Evolutionary conservation across 352 stramenopile species (phyloP).

Genomic region (Pythium chondricola): DNA sequence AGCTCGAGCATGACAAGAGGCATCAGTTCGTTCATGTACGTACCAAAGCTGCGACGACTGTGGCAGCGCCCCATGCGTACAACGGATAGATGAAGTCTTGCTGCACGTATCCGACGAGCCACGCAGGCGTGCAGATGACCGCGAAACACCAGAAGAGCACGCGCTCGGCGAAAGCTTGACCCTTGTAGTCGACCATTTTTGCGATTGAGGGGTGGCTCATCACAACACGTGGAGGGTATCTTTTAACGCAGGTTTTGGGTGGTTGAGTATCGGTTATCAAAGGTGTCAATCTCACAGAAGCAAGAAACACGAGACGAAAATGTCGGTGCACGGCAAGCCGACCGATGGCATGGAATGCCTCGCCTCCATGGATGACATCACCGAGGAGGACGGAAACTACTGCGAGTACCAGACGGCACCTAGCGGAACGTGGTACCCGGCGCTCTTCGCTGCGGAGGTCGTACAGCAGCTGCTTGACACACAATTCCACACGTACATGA

Average conservation of each 20-base stretch:
- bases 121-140: constrained; percentile 71
- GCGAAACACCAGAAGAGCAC: constrained; percentile 59
- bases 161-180: constrained; percentile 62
- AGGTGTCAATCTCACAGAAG: neutral
- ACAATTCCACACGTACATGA: constrained; percentile 92
- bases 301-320: constrained; percentile 1
- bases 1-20: neutral
- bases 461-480: constrained; percentile 79
- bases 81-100: constrained; percentile 81
- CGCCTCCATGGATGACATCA: constrained; percentile 95
- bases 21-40: neutral
- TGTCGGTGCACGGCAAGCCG: constrained; percentile 63
- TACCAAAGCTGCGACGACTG: constrained; percentile 54
- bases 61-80: constrained; percentile 60
- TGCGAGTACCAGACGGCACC: constrained; percentile 91
- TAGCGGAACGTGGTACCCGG: constrained; percentile 84
- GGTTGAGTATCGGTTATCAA: constrained; percentile 1
- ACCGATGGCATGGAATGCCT: constrained; percentile 87
- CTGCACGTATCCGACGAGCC: constrained; percentile 79
- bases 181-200: constrained; percentile 85
- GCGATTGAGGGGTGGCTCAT: neutral
- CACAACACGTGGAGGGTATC: too few relatives aligned
- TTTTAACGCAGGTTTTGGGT: too few relatives aligned
- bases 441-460: constrained; percentile 65
- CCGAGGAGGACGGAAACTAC: constrained; percentile 81